Evolutionary conservation across 2,329 filamentous ascomycete species (phyloP), one percentile per base, ranked within the genome.

Genomic region (Claviceps sp.): DNA sequence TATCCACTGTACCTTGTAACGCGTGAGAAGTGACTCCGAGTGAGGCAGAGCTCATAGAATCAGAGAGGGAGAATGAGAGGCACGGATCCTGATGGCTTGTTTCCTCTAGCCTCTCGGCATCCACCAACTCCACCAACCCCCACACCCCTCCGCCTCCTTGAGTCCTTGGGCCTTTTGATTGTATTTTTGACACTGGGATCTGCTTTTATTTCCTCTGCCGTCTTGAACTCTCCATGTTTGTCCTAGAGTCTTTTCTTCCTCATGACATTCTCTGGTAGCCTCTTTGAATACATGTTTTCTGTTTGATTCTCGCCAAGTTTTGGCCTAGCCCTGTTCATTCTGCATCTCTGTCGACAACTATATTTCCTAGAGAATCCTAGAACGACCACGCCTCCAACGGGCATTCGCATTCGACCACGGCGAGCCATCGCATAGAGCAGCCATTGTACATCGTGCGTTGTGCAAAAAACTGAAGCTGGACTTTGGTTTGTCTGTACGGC

Each of bases 401-500:
- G 38, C 45, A 16, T 8, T 22, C 29, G 13, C 22, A 20, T 23
- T 46, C 43, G 23, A 42, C 44, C 3, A 5, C 39, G 16, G 26
- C n/a, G 17, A 34, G 45, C 17, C 20, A 16, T 23, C 43, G 36
- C 45, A 20, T 17, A 26, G 20, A 34, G n/a, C 42, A 45, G 22
- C 22, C 16, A 5, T 37, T 39, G 14, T 6, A 20, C 20, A 20
- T 20, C 2, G 20, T 20, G 20, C 16, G 5, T 37, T 39, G 14
- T 6, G 20, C 5, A 20, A 43, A 22, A 45, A 4, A 42, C 23
- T 52, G 53, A 52, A 54, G 53, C 53, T 48, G 53, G 53, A 26
- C 50, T 54, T 54, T 47, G 48, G 39, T 50, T 40, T 17, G 22
- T 14, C 38, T 49, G 23, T 45, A 39, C 36, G 37, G 20, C 42